Conservation (phyloP, 441 rosid genomes). For the Erodium chrysanthum region DNA sequence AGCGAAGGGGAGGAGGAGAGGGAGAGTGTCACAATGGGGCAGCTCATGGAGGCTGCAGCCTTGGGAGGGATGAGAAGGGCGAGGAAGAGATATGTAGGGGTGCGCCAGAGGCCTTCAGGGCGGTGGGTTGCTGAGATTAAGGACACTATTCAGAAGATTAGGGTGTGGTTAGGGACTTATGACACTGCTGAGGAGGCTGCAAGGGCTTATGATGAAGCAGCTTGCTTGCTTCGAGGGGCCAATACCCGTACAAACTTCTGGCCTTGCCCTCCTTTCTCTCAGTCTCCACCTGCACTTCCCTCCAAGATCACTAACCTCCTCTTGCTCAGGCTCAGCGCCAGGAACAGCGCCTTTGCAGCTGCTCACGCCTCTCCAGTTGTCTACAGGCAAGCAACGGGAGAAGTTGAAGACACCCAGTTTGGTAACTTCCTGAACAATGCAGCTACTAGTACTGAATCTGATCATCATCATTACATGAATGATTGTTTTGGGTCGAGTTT, state of each 20-base stretch:
- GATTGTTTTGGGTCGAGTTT: background rate
- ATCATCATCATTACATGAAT: background rate
- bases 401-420: slow-evolving; percentile 27
- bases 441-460: slow-evolving; percentile 22
- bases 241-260: slow-evolving; percentile 59
- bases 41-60: slow-evolving; percentile 44
- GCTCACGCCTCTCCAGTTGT: too few relatives aligned
- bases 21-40: slow-evolving; percentile 20
- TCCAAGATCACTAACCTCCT: slow-evolving; percentile 54
- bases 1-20: slow-evolving; percentile 17
- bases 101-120: slow-evolving; percentile 41
- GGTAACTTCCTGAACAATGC: slow-evolving; percentile 37
- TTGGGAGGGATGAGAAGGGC: slow-evolving; percentile 39
- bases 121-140: slow-evolving; percentile 49
- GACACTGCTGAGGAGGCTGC: slow-evolving; percentile 47
- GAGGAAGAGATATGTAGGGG: slow-evolving; percentile 46
- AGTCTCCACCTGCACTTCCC: slow-evolving; percentile 45
- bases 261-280: slow-evolving; percentile 44
- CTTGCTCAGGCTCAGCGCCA: slow-evolving; percentile 49
- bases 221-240: slow-evolving; percentile 54
- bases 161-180: slow-evolving; percentile 44
- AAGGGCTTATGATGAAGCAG: slow-evolving; percentile 68
- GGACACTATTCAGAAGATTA: slow-evolving; percentile 43
- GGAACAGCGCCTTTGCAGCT: slow-evolving; percentile 15
- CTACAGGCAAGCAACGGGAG: slow-evolving; percentile 16